Conservation (phyloP, 768 basidiomycete species). For the Termitomyces sp. region DNA sequence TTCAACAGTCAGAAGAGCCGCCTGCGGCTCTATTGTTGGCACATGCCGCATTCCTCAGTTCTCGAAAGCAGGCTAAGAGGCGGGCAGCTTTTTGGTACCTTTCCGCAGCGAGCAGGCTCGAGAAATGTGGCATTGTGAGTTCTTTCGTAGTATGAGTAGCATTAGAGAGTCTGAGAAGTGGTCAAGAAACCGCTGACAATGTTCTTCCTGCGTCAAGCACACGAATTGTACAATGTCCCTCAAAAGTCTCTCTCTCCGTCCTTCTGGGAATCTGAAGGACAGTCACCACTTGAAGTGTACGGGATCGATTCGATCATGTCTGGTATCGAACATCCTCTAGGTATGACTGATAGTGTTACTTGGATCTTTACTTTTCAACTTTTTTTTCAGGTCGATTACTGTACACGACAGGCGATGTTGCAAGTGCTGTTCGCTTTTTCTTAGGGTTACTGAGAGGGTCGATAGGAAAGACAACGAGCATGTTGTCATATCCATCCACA, state of each 20-base stretch:
- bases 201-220: constrained; percentile 72
- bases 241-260: constrained; percentile 67
- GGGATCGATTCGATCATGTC: constrained; percentile 63
- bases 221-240: constrained; percentile 51
- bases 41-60: constrained; percentile 71
- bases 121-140: constrained; percentile 82
- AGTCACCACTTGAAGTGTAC: constrained; percentile 27
- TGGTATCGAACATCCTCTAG: constrained; percentile 77
- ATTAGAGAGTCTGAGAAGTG: not conserved
- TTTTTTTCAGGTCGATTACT: constrained; percentile 65
- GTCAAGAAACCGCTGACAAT: constrained; percentile 79
- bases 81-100: constrained; percentile 79
- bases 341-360: constrained; percentile 28
- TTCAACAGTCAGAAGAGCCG: constrained; percentile 71
- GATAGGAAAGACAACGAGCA: constrained; percentile 2
- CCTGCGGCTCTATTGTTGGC: constrained; percentile 75
- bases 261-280: constrained; percentile 73
- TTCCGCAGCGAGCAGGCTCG: constrained; percentile 67
- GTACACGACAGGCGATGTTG: constrained; percentile 86
- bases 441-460: constrained; percentile 58
- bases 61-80: constrained; percentile 48
- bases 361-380: not conserved
- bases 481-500: constrained; percentile 5
- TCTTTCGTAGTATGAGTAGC: constrained; percentile 4
- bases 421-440: constrained; percentile 74